These are phyloP conservation scores for Mucor sp. DNA, from an alignment of 371 early-diverging fungal species.

Conservation along the genomic window DNA sequence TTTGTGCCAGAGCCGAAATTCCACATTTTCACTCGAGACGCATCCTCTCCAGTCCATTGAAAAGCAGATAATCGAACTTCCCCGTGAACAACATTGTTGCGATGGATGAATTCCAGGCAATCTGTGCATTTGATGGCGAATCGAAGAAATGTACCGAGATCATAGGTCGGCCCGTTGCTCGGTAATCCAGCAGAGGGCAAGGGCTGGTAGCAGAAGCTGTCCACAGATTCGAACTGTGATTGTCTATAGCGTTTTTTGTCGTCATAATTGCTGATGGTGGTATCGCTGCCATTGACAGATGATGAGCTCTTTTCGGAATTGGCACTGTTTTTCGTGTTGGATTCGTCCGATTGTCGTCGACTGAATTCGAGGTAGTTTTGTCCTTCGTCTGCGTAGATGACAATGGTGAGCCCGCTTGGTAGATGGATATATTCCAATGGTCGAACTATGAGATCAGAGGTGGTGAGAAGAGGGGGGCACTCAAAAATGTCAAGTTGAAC, in stretches of 20 bases:
- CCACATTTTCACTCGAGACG: constrained; percentile 37
- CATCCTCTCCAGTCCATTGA: constrained; percentile 42
- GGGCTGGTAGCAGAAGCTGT: not conserved
- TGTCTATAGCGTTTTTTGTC: constrained; percentile 4
- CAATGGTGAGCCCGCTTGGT: constrained; percentile 39
- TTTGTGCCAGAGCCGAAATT: constrained; percentile 42
- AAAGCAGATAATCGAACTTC: constrained; percentile 43
- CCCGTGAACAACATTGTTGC: constrained; percentile 45
- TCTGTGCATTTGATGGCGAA: constrained; percentile 50
- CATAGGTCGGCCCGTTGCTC: constrained; percentile 23
- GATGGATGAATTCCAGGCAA: constrained; percentile 47
- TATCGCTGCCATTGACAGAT: constrained; percentile 8
- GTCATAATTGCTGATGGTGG: not conserved
- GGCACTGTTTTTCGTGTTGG: not conserved
- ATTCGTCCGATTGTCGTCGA: constrained; percentile 14
- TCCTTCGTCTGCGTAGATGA: constrained; percentile 42
- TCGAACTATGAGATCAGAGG: constrained; percentile 27
- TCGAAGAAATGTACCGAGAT: constrained; percentile 45
- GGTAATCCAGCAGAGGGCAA: constrained; percentile 12
- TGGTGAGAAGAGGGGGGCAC: not conserved
- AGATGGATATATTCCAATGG: constrained; percentile 42
- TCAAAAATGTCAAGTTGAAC: not conserved
- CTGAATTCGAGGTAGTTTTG: constrained; percentile 23
- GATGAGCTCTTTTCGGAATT: not conserved
- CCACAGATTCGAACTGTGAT: not conserved